Conservation (phyloP, 2,329 filamentous ascomycete genomes). For the Diaporthe ilicicola region DNA sequence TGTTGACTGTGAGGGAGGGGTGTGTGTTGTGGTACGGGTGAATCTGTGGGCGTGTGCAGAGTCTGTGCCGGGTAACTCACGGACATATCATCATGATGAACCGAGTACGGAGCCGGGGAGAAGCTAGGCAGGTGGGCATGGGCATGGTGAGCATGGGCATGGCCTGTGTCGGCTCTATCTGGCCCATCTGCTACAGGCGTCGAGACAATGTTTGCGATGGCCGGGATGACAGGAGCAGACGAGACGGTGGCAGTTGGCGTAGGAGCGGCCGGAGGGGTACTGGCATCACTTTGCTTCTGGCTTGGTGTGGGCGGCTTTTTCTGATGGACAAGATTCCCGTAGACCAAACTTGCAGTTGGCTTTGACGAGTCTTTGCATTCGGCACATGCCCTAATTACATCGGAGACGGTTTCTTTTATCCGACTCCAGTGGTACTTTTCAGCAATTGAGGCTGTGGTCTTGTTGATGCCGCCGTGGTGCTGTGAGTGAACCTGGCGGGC, state of each 20-base stretch:
- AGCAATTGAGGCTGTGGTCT: conserved; percentile 93
- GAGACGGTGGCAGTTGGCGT: conserved; percentile 32
- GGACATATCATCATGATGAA: conserved; percentile 56
- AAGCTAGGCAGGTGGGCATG: conserved; percentile 38
- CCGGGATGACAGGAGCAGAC: conserved; percentile 38
- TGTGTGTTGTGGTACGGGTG: conserved; percentile 39
- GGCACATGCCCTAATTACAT: conserved; percentile 89
- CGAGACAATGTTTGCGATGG: conserved; percentile 14
- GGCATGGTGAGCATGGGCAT: conserved; percentile 22
- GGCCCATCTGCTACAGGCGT: neutral
- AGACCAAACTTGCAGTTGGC: conserved; percentile 40
- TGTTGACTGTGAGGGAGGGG: conserved; percentile 30
- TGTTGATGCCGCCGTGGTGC: conserved; percentile 94
- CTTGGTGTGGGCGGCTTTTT: conserved; percentile 27
- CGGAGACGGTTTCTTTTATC: conserved; percentile 96
- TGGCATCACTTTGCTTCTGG: conserved; percentile 22
- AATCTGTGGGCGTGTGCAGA: conserved; percentile 39
- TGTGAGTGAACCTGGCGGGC: conserved; percentile 77
- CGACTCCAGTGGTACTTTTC: conserved; percentile 97
- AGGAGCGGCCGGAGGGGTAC: conserved; percentile 16
- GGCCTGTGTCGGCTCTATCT: conserved; percentile 11
- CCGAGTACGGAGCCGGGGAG: conserved; percentile 51
- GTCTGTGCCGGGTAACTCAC: conserved; percentile 45
- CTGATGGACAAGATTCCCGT: conserved; percentile 15
- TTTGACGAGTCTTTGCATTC: conserved; percentile 87